Evolutionary conservation across 2,329 filamentous ascomycete genomes (phyloP), one percentile per base, ranked within the genome.

Genomic region (Daldinia sp.): DNA sequence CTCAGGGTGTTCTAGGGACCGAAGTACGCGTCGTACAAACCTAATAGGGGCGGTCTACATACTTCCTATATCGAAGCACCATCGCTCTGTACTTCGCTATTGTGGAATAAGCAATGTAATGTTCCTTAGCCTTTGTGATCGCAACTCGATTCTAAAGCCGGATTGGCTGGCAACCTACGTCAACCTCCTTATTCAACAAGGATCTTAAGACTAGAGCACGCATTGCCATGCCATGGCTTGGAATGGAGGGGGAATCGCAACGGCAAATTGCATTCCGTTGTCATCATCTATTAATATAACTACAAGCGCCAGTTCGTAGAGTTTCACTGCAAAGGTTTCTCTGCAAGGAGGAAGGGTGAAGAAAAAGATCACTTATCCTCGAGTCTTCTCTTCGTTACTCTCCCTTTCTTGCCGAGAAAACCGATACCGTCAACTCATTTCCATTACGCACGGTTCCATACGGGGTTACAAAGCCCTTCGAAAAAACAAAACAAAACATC

Each of bases 211-310:
- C 34, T 47, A 39, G 30, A 51, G 41, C 19, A 51, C 23, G 21
- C 21, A 9, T 52, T 21, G 48, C 58, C 61, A 59, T 56, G 39
- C 43, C 15, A 32, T 61, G 57, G 55, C 61, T 58, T 58, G 56
- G 35, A 35, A 30, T 27, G 32, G 34, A 32, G 35, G 47, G 15
- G 50, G 35, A 15, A 25, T 13, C 13, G 19, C 30, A 21, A 57
- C 30, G 37, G 30, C 41, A 19, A 27, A 51, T 58, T 48, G 32
- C 29, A 66, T 68, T 64, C 58, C 61, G 15, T 51, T 55, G 48
- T 57, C 55, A 43, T 49, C n/a, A 50, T 58, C 48, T 50, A 59
- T 66, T 56, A 43, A 19, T 67, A 68, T 58, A 64, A 67, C 37
- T 64, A 66, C 63, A 65, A 43, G 35, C 37, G 52, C 59, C 34